Evolutionary conservation across 2,329 filamentous ascomycete genomes (phyloP).

Genomic region (Calonectria ilicicola): DNA sequence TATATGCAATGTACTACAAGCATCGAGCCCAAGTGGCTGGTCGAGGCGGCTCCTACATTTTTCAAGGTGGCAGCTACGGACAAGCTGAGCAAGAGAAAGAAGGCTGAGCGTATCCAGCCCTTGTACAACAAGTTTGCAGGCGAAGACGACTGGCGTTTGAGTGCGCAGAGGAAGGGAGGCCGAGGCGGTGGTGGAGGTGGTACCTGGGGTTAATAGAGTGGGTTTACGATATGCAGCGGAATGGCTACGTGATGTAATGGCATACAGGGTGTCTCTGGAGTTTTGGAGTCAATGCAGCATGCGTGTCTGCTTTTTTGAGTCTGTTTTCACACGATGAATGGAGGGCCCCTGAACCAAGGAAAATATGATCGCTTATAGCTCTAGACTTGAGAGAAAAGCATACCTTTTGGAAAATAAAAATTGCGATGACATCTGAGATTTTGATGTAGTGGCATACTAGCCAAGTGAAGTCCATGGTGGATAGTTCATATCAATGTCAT

Average conservation of each 20-base stretch:
- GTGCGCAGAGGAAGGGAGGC: slow-evolving; percentile 86
- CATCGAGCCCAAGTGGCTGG: slow-evolving; percentile 94
- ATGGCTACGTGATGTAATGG: not conserved
- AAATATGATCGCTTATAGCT: not conserved
- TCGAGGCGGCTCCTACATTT: slow-evolving; percentile 97
- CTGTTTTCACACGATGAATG: not conserved
- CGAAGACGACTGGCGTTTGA: slow-evolving; percentile 95
- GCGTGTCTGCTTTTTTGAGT: not conserved
- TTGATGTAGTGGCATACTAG: not conserved
- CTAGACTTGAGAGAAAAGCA: not conserved
- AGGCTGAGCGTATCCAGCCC: slow-evolving; percentile 94
- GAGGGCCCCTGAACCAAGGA: not conserved
- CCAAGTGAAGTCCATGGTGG: no score
- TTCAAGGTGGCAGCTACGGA: slow-evolving; percentile 97
- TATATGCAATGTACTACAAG: slow-evolving; percentile 96
- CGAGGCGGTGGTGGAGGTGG: slow-evolving; percentile 88
- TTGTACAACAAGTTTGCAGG: slow-evolving; percentile 92
- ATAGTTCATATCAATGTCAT: no score
- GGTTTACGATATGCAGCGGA: not conserved
- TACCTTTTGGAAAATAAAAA: not conserved
- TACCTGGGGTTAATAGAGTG: slow-evolving; percentile 80
- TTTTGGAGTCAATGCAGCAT: not conserved
- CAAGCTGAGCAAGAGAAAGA: slow-evolving; percentile 88
- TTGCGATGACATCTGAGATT: not conserved
- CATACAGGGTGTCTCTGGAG: not conserved